Evolutionary conservation across 768 basidiomycete genomes (phyloP), one percentile per base, ranked within the genome.

Genomic region (Tubosaeta sp.): DNA sequence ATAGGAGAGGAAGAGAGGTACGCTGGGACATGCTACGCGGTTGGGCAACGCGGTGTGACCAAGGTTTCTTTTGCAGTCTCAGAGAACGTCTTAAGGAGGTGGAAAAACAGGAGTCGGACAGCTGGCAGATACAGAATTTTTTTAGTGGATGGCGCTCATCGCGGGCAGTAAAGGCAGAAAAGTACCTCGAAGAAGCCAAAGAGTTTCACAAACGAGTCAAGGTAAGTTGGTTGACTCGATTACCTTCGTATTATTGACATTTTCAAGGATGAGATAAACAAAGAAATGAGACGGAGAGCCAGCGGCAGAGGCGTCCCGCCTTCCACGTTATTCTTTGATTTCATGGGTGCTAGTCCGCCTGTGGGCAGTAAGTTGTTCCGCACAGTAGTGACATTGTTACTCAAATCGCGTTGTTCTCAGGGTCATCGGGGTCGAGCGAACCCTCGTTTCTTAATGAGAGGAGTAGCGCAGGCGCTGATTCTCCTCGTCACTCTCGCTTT

Each of bases 1-100:
- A 27, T 58, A 7, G 41, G 22, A 4, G 51, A 58, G 10, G 59
- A 51, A 10, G 4, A 29, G 14, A 46, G 49, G 59, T 60, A 46
- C 6, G 40, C 21, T 7, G 2, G 13, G 4, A 21, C 25, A 13
- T 34, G n/a, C 11, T 5, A 13, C 13, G 11, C 25, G 19, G 3
- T 29, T 3, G 11, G 11, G 11, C 18, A 12, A 8, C 18, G 19
- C 18, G 16, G 27, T n/a, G 3, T 59, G 32, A 51, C 24, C 4
- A 11, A 2, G 13, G 11, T 42, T 3, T 9, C 18, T 32, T n/a
- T 10, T 13, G 4, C 31, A 59, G 58, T 14, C 54, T 59, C n/a
- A 46, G 59, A 13, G 12, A 44, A 7, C 49, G 2, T 1, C 24
- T 61, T 5, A 44, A 44, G 31, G 34, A 34, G 6, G 35, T 7